Evolutionary conservation across 768 basidiomycete genomes (phyloP).

Genomic region (Dacryopinax spathularia): DNA sequence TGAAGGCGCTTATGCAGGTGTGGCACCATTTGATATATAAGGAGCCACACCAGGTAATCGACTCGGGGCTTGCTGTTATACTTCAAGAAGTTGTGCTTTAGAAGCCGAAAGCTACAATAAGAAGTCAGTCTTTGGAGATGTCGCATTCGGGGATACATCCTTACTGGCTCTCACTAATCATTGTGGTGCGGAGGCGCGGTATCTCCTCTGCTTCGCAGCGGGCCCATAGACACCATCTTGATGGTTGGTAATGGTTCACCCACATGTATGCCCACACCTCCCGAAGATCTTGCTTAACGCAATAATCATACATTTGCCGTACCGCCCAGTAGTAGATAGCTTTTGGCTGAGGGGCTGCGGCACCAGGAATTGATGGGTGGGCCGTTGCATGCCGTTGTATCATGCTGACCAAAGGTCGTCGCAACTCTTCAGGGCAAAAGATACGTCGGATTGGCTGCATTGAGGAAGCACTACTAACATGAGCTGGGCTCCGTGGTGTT

Average conservation of each 20-base stretch:
- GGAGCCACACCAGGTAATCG: slow-evolving; percentile 25
- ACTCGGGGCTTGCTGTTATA: slow-evolving; percentile 23
- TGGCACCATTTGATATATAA: slow-evolving; percentile 23
- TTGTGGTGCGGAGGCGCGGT: slow-evolving; percentile 8
- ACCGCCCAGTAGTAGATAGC: slow-evolving; percentile 12
- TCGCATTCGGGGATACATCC: background rate
- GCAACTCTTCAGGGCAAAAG: slow-evolving; percentile 4
- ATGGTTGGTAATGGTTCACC: slow-evolving; percentile 10
- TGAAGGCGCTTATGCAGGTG: too few relatives aligned
- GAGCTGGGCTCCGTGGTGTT: too few relatives aligned
- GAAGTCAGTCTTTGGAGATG: background rate
- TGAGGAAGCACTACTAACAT: too few relatives aligned
- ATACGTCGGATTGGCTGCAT: background rate
- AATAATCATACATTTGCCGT: slow-evolving; percentile 6
- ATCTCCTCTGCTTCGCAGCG: background rate
- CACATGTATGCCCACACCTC: slow-evolving; percentile 12
- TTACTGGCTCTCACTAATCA: slow-evolving; percentile 11
- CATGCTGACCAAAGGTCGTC: background rate
- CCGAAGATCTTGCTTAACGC: slow-evolving; percentile 5
- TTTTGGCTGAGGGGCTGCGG: background rate
- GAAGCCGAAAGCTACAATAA: slow-evolving; percentile 22
- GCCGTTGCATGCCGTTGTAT: slow-evolving; percentile 4
- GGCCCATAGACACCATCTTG: slow-evolving; percentile 11
- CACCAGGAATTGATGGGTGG: slow-evolving; percentile 5
- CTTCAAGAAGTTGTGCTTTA: slow-evolving; percentile 26